Conservation (phyloP, 805 yeast genomes). For the Middelhovenomyces tepae region DNA sequence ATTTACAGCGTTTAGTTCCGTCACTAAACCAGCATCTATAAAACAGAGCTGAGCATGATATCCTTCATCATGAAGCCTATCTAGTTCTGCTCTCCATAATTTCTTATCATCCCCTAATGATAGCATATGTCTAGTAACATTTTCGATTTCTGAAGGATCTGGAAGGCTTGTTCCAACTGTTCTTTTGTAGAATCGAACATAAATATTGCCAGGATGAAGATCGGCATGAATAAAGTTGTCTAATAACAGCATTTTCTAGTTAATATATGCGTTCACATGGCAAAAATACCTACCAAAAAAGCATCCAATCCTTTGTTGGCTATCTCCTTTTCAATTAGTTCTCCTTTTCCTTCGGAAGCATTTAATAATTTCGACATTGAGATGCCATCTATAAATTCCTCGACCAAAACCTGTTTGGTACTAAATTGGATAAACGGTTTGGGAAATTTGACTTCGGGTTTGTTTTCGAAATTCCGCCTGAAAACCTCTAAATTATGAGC, state of each 20-base stretch:
- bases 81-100: constrained; percentile 41
- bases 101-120: constrained; percentile 20
- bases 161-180: constrained; percentile 29
- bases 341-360: constrained; percentile 20
- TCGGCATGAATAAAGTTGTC: constrained; percentile 96
- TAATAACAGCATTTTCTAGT: constrained; percentile 81
- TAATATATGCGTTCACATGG: too few relatives aligned
- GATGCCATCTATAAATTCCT: constrained; percentile 75
- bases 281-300: too few relatives aligned
- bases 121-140: constrained; percentile 18
- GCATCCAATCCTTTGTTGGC: constrained; percentile 76
- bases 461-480: constrained; percentile 52
- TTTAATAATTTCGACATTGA: constrained; percentile 67
- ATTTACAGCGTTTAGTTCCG: constrained; percentile 72
- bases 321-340: constrained; percentile 32
- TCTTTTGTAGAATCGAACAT: constrained; percentile 57
- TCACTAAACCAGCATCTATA: constrained; percentile 88
- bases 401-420: constrained; percentile 68
- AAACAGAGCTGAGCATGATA: constrained; percentile 82
- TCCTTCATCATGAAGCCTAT: constrained; percentile 41
- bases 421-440: constrained; percentile 58
- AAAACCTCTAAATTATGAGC: constrained; percentile 71
- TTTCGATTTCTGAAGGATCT: constrained; percentile 16
- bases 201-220: constrained; percentile 92
- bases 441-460: constrained; percentile 68